phyloP scores from a whole-genome alignment of 768 basidiomycete species.

The Suillus bovinus region DNA sequence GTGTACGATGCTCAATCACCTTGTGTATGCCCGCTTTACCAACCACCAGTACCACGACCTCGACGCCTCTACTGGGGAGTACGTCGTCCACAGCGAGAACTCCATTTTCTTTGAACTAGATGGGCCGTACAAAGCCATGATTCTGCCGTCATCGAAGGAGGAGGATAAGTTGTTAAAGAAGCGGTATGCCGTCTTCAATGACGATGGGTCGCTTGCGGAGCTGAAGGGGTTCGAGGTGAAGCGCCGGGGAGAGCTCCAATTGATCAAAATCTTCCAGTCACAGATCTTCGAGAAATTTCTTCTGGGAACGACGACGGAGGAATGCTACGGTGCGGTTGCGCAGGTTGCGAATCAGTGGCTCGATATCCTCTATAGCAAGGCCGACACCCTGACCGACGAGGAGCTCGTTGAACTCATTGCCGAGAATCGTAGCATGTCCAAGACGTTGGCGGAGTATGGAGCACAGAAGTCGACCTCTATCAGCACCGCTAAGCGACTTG shows the following conservation, averaged over 20 bases:
- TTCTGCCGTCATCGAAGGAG: constrained; percentile 97
- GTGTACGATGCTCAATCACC: constrained; percentile 99
- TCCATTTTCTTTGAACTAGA: constrained; percentile 99
- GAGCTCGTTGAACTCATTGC: constrained; percentile 98
- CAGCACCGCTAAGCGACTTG: constrained; percentile 90
- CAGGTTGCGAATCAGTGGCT: constrained; percentile 96
- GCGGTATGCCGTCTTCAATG: constrained; percentile 98
- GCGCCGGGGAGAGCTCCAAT: constrained; percentile 93
- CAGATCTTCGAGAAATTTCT: constrained; percentile 98
- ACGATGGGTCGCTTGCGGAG: constrained; percentile 96
- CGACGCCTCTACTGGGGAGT: constrained; percentile 81
- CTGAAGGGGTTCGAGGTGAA: constrained; percentile 99
- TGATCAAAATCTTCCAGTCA: constrained; percentile 99
- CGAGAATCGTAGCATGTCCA: constrained; percentile 97
- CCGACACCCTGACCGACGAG: constrained; percentile 81
- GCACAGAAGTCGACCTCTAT: constrained; percentile 98
- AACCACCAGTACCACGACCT: constrained; percentile 98
- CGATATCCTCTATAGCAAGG: constrained; percentile 88
- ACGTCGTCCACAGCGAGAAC: constrained; percentile 89
- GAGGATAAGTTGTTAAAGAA: constrained; percentile 99
- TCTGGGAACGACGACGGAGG: constrained; percentile 88
- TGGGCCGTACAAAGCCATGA: constrained; percentile 99
- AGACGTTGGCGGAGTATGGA: constrained; percentile 93
- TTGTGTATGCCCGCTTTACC: constrained; percentile 93
- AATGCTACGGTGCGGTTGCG: constrained; percentile 94